Evolutionary conservation across 2,329 filamentous ascomycete genomes (phyloP).

Genomic region (Colletotrichum tropicicola): DNA sequence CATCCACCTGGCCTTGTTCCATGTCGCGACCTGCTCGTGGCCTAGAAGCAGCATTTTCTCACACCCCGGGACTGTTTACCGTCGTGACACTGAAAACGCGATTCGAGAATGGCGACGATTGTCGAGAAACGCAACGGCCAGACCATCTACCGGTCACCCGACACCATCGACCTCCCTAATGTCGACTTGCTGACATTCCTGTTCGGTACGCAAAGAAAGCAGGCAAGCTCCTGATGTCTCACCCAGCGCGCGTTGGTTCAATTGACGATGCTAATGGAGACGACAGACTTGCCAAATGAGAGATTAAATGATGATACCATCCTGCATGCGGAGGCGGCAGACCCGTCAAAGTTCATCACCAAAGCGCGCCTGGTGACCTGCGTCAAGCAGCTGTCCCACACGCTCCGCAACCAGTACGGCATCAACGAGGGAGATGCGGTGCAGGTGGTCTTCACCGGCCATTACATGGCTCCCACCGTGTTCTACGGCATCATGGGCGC

Average conservation of each 20-base stretch:
- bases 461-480: slow-evolving; percentile 61
- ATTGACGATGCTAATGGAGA: not conserved
- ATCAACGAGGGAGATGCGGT: slow-evolving; percentile 60
- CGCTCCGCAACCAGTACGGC: slow-evolving; percentile 60
- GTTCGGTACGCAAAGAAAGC: slow-evolving; percentile 44
- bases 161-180: slow-evolving; percentile 43
- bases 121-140: slow-evolving; percentile 26
- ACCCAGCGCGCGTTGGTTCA: not conserved
- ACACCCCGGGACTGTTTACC: too few relatives aligned
- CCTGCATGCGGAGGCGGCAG: slow-evolving; percentile 65
- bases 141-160: slow-evolving; percentile 48
- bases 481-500: slow-evolving; percentile 67
- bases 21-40: too few relatives aligned
- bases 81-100: too few relatives aligned
- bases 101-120: slow-evolving; percentile 19
- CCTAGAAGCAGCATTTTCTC: too few relatives aligned
- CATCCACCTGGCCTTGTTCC: too few relatives aligned
- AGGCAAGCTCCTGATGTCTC: not conserved
- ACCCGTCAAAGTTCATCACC: slow-evolving; percentile 62
- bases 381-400: slow-evolving; percentile 62
- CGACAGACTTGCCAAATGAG: slow-evolving; percentile 8
- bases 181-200: slow-evolving; percentile 53
- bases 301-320: slow-evolving; percentile 53
- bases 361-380: slow-evolving; percentile 58
- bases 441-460: slow-evolving; percentile 64